Base-by-base conservation (phyloP, 2,329 filamentous ascomycete species). In the Cryphonectria carpinicola region DNA sequence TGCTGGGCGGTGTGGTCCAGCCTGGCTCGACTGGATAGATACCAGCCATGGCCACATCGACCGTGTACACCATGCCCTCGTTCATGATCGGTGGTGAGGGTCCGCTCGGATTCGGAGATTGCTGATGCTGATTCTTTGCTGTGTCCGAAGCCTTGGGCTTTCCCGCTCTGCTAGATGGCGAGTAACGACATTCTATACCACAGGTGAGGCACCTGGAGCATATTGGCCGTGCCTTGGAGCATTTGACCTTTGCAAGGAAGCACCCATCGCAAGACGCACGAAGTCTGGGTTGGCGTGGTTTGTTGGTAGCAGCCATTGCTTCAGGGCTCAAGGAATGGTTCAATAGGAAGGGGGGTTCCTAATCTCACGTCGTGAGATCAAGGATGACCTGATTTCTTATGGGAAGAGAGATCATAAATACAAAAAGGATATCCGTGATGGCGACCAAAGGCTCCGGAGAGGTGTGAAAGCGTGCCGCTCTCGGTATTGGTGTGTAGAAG, bases 211-310 rank as follows among this genome's bases (percentile, higher is more conserved):
- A 88, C 56, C 85, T 81, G n/a, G 82, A 81, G 76, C 86, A 88
- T 65, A 87, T 82, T 1, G 86, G 86, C n/a, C 84, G 79, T 3
- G 80, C 79, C 74, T 87, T 87, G 72, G 84, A 86, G 77, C 86
- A 88, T 74, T 87, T 87, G 78, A 88, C 85, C 75, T 88, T 88
- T 72, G 85, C 85, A 28, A 86, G 77, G 76, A 87, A 87, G 77
- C 86, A 88, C 10, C 84, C 84, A 72, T 88, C 85, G 75, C 86
- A 88, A 25, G 85, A 87, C 32, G 82, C 83, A 71, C 84, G 79
- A 41, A 85, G 78, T 62, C 82, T 81, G 64, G 81, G 81, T 73
- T 82, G 80, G 46, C 80, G 80, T 71, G 78, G 74, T 71, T 82
- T 82, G 41, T 74, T 73, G 35, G 76, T 71, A 65, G 76, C 75